Conservation (phyloP, 2,329 filamentous ascomycete species). For the Uncinocarpus reesii region DNA sequence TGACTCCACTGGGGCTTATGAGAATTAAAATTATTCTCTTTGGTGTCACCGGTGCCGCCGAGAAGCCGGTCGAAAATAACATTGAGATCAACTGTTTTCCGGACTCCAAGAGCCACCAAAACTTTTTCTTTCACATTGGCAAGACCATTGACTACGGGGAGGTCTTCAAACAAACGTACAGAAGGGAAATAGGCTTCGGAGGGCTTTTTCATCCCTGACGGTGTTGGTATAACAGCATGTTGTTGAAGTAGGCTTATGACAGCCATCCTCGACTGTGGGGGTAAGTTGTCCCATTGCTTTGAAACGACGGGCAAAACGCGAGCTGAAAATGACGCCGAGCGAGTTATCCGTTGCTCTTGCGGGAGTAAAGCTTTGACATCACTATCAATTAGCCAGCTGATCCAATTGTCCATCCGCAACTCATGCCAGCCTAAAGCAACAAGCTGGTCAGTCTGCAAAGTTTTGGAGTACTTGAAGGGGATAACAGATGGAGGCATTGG, state of each 20-base stretch:
- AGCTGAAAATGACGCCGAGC: conserved; percentile 61
- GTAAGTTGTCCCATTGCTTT: conserved; percentile 80
- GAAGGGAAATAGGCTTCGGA: conserved; percentile 79
- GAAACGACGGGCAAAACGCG: conserved; percentile 71
- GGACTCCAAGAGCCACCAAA: conserved; percentile 68
- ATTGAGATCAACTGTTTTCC: conserved; percentile 88
- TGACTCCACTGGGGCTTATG: conserved; percentile 74
- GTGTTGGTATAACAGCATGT: conserved; percentile 76
- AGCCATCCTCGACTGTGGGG: conserved; percentile 53
- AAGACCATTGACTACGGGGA: conserved; percentile 68
- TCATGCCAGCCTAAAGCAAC: conserved; percentile 77
- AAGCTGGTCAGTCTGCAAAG: conserved; percentile 56
- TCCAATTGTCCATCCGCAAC: conserved; percentile 75
- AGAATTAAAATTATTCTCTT: conserved; percentile 38
- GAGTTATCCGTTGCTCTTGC: conserved; percentile 59
- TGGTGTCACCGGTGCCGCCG: conserved; percentile 43
- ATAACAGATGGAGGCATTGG: conserved; percentile 74
- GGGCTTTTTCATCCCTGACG: conserved; percentile 71
- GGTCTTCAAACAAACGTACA: conserved; percentile 90
- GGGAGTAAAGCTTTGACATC: conserved; percentile 48
- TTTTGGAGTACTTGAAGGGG: conserved; percentile 70
- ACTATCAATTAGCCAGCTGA: conserved; percentile 66
- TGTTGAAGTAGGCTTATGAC: conserved; percentile 55
- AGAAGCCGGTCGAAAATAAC: conserved; percentile 86
- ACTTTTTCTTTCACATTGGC: conserved; percentile 85